Conservation (phyloP, 768 basidiomycete species). For the Tricholoma bakamatsutake region DNA sequence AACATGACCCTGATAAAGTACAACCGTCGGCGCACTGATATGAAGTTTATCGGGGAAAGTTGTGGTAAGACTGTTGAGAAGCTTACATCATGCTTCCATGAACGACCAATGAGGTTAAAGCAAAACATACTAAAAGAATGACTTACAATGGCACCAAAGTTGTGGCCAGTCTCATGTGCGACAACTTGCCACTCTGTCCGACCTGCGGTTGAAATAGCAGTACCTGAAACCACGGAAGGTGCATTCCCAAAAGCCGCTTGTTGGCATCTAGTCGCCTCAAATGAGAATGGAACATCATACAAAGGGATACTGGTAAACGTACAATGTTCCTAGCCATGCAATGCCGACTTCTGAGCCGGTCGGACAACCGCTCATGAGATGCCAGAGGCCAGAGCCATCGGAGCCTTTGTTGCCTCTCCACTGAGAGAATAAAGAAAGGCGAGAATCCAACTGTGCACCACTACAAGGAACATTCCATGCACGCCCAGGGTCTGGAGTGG, state of each 20-base stretch:
- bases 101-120: constrained; percentile 4
- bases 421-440: constrained; percentile 72
- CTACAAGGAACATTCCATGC: constrained; percentile 80
- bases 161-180: constrained; percentile 81
- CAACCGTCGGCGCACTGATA: constrained; percentile 62
- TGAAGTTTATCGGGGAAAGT: constrained; percentile 6
- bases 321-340: constrained; percentile 82
- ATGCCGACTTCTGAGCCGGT: constrained; percentile 82
- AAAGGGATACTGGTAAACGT: constrained; percentile 18
- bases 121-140: constrained; percentile 2
- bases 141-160: constrained; percentile 85
- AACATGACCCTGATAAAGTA: constrained; percentile 52
- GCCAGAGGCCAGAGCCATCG: constrained; percentile 83
- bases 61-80: background rate
- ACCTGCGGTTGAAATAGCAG: constrained; percentile 75
- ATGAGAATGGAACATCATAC: background rate
- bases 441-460: constrained; percentile 50
- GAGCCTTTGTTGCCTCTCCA: constrained; percentile 72
- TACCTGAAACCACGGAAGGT: constrained; percentile 62
- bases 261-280: constrained; percentile 40
- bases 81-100: constrained; percentile 51
- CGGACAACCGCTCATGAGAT: constrained; percentile 80
- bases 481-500: constrained; percentile 37
- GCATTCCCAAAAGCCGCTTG: constrained; percentile 40
- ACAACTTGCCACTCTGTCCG: constrained; percentile 80